A percentile compares a stretch with the other conserved stretches of the same genome.
Evolutionary conservation across 345 rosid species (phyloP).

Genomic region (Odontarrhena argentea): DNA sequence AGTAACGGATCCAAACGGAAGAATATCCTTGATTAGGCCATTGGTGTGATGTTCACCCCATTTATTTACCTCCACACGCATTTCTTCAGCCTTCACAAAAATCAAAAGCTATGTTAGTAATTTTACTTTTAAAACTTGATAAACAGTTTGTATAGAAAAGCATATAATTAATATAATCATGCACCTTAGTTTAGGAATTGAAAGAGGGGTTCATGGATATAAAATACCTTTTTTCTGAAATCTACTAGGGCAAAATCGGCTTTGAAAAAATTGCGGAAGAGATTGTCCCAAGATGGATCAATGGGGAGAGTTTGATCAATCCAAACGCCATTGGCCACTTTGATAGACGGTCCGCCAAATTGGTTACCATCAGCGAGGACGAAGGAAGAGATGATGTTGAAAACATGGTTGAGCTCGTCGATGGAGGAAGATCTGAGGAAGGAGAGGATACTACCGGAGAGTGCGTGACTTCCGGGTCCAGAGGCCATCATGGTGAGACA

Average conservation of each 20-base stretch:
- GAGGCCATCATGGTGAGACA: too few relatives aligned
- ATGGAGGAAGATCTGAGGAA: too few relatives aligned
- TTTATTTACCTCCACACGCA: constrained; percentile 3
- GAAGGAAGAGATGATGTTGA: background rate
- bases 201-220: background rate
- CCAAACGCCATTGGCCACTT: constrained; percentile 11
- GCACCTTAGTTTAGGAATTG: too few relatives aligned
- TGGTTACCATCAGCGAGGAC: background rate
- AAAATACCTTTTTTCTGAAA: constrained; percentile 6
- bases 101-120: too few relatives aligned
- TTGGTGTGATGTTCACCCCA: constrained; percentile 25
- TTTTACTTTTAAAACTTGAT: too few relatives aligned
- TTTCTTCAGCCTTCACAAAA: background rate
- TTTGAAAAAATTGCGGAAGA: constrained; percentile 5
- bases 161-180: too few relatives aligned
- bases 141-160: too few relatives aligned
- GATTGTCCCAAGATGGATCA: background rate
- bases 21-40: constrained; percentile 24
- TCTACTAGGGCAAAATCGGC: background rate
- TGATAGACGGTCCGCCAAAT: constrained; percentile 6
- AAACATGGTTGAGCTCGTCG: constrained; percentile 2
- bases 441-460: too few relatives aligned
- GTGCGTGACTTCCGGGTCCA: too few relatives aligned
- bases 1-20: constrained; percentile 10
- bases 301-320: constrained; percentile 4